A percentile compares a stretch with the other conserved stretches of the same genome.
These are phyloP conservation scores for Fagus sylvatica DNA, from an alignment of 306 rosid genomes.

Conservation along the genomic window DNA sequence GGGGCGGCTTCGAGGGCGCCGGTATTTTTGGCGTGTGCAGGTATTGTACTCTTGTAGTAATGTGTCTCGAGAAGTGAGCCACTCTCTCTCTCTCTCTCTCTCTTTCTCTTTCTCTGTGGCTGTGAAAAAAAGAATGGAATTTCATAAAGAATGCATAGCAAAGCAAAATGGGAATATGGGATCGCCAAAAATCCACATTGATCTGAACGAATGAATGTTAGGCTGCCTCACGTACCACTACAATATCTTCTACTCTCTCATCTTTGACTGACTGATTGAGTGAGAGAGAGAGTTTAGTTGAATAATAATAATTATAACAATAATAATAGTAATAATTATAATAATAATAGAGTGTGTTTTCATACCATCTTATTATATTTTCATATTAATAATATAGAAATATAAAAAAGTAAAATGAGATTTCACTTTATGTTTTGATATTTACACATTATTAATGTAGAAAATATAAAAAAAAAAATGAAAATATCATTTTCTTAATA, in stretches of 20 bases:
- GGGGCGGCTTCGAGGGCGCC: slow-evolving; percentile 70
- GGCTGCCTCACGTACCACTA: not conserved
- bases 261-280: slow-evolving; percentile 1
- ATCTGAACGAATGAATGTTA: not conserved
- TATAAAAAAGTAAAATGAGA: too few relatives aligned
- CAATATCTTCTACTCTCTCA: not conserved
- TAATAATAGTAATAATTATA: too few relatives aligned
- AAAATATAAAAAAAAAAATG: too few relatives aligned
- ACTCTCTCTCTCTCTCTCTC: not conserved
- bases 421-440: too few relatives aligned
- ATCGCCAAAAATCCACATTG: not conserved
- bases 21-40: slow-evolving; percentile 61
- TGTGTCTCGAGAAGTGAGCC: slow-evolving; percentile 26
- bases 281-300: not conserved
- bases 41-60: slow-evolving; percentile 22
- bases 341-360: too few relatives aligned
- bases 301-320: not conserved
- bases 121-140: not conserved
- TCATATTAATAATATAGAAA: too few relatives aligned
- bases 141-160: not conserved
- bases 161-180: not conserved
- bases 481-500: too few relatives aligned
- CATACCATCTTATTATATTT: too few relatives aligned
- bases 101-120: not conserved
- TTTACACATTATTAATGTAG: too few relatives aligned